Conservation (phyloP, 305 asterid genomes). For the Caryopteris hybrid region DNA sequence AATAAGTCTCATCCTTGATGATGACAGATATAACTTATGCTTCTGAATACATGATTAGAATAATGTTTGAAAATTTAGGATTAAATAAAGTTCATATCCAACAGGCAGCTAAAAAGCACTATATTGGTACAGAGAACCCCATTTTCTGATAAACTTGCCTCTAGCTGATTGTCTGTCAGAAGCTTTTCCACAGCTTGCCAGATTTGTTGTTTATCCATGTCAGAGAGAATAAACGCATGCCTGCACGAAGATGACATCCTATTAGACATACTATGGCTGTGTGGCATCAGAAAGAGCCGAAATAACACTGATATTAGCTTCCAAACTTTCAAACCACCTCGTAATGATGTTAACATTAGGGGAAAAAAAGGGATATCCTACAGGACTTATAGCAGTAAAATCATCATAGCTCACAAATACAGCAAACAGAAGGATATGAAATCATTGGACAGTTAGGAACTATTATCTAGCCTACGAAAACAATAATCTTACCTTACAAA, state of each 20-base stretch:
- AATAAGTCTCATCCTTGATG: conserved; percentile 16
- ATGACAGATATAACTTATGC: not conserved
- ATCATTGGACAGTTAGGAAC: too few species aligned
- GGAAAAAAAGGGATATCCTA: conserved; percentile 5
- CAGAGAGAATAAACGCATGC: conserved; percentile 80
- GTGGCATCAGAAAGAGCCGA: conserved; percentile 8
- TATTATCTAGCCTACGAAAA: not conserved
- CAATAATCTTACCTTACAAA: conserved; percentile 1
- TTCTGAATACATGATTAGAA: not conserved
- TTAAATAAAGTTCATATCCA: conserved; percentile 5
- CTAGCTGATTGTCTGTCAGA: conserved; percentile 86
- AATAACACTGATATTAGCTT: conserved; percentile 9
- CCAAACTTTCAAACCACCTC: conserved; percentile 8
- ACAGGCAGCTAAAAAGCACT: not conserved
- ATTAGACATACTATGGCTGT: conserved; percentile 8
- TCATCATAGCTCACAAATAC: not conserved
- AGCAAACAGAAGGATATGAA: not conserved
- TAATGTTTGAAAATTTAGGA: not conserved
- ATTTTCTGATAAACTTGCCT: conserved; percentile 54
- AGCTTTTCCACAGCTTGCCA: conserved; percentile 90
- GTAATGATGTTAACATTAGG: not conserved
- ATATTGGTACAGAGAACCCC: not conserved
- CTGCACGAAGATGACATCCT: conserved; percentile 37
- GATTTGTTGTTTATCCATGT: conserved; percentile 63
- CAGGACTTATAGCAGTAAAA: conserved; percentile 1